phyloP scores from a whole-genome alignment of 164 flowering plant species.

The Nymphaea thermarum region DNA sequence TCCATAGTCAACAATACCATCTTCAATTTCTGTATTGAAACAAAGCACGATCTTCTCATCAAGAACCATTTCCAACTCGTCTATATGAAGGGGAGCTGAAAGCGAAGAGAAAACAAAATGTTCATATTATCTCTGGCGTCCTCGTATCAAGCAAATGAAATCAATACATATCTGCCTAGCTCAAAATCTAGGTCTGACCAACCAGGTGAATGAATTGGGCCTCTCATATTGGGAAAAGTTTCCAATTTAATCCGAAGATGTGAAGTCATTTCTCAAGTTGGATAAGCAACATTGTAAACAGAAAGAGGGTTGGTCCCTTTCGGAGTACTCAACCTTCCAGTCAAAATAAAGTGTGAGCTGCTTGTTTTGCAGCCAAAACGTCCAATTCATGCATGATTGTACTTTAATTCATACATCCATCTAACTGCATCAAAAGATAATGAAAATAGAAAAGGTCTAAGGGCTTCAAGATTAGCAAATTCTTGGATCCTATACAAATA shows the following conservation, averaged over 20 bases:
- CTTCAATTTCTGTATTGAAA: slow-evolving; percentile 24
- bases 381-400: background rate
- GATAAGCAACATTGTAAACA: background rate
- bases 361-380: background rate
- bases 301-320: background rate
- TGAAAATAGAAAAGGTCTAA: too few relatives aligned
- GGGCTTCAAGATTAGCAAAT: too few relatives aligned
- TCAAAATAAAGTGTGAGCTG: background rate
- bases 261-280: too few relatives aligned
- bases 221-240: too few relatives aligned
- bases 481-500: background rate
- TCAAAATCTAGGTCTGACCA: too few relatives aligned
- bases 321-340: background rate
- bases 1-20: slow-evolving; percentile 32
- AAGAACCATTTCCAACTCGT: slow-evolving; percentile 24
- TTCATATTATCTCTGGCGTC: too few relatives aligned
- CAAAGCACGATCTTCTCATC: slow-evolving; percentile 22
- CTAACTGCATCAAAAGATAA: too few relatives aligned
- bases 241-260: too few relatives aligned
- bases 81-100: slow-evolving; percentile 16
- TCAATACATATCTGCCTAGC: too few relatives aligned
- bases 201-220: too few relatives aligned
- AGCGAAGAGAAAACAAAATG: background rate
- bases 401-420: too few relatives aligned
- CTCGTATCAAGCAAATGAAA: too few relatives aligned